Percentiles rank a stretch among this genome's conserved stretches.
Conservation (phyloP, 2,329 filamentous ascomycete genomes). For the Trichoderma atrobrunneum region DNA sequence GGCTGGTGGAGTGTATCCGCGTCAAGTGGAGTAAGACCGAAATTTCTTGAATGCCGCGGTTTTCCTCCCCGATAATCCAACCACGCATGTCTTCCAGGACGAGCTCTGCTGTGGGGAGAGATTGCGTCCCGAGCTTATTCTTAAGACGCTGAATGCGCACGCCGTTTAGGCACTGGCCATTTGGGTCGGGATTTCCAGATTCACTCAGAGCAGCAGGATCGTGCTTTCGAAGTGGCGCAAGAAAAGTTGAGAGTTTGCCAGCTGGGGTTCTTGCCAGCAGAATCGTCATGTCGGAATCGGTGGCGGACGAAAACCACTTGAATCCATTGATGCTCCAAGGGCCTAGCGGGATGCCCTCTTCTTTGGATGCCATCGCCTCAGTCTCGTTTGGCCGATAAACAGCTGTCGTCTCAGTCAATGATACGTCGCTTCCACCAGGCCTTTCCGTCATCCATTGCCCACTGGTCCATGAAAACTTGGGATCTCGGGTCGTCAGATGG, state of each 20-base stretch:
- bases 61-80: conserved; percentile 64
- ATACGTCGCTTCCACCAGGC: conserved; percentile 66
- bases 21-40: conserved; percentile 66
- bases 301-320: conserved; percentile 51
- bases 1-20: conserved; percentile 54
- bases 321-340: conserved; percentile 62
- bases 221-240: conserved; percentile 57
- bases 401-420: conserved; percentile 63
- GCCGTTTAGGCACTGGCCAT: conserved; percentile 26
- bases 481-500: conserved; percentile 52
- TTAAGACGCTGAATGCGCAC: background rate
- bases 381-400: conserved; percentile 24
- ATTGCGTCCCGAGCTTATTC: conserved; percentile 55
- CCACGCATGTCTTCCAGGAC: conserved; percentile 45
- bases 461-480: conserved; percentile 60
- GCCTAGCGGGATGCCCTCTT: conserved; percentile 41
- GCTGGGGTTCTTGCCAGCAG: conserved; percentile 56
- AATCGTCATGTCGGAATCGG: conserved; percentile 49
- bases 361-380: conserved; percentile 20
- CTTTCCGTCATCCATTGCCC: conserved; percentile 79
- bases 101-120: conserved; percentile 28
- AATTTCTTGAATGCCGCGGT: conserved; percentile 66
- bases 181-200: conserved; percentile 24
- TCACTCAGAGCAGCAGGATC: conserved; percentile 32
- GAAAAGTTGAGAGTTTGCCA: conserved; percentile 58